Percentiles rank a stretch among this genome's conserved stretches.
Conservation (phyloP, 2,329 filamentous ascomycete genomes). For the Trichoderma asperellum region DNA sequence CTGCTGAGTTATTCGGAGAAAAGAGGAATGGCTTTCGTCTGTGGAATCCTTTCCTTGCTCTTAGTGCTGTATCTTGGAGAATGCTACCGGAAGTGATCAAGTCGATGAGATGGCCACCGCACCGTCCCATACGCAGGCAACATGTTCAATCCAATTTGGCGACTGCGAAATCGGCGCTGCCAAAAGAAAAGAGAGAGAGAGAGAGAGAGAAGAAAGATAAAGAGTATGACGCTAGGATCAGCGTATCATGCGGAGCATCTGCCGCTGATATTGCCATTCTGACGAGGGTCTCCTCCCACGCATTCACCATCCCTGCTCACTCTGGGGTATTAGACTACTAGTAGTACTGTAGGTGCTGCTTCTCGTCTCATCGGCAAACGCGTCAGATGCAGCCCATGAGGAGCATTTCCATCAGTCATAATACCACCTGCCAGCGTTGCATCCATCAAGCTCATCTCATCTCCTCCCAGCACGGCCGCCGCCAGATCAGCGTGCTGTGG, state of each 20-base stretch:
- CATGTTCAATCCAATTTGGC: neutral
- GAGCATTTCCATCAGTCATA: neutral
- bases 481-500: neutral
- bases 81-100: neutral
- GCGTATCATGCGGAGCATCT: constrained; percentile 10
- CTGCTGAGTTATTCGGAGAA: neutral
- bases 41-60: neutral
- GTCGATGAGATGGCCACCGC: neutral
- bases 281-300: neutral
- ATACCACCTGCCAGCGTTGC: neutral
- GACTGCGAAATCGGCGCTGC: neutral
- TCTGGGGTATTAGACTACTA: neutral
- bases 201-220: neutral
- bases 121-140: neutral
- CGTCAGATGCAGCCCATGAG: neutral
- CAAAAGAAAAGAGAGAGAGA: neutral
- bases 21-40: neutral
- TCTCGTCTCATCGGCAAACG: neutral
- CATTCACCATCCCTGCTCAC: neutral
- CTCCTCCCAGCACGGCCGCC: neutral
- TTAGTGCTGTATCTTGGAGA: neutral
- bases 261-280: neutral
- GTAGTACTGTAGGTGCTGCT: neutral
- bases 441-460: neutral
- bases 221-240: constrained; percentile 15